These are phyloP conservation scores for Russula dissimulans DNA, from an alignment of 768 basidiomycete species.

Conservation along the genomic window DNA sequence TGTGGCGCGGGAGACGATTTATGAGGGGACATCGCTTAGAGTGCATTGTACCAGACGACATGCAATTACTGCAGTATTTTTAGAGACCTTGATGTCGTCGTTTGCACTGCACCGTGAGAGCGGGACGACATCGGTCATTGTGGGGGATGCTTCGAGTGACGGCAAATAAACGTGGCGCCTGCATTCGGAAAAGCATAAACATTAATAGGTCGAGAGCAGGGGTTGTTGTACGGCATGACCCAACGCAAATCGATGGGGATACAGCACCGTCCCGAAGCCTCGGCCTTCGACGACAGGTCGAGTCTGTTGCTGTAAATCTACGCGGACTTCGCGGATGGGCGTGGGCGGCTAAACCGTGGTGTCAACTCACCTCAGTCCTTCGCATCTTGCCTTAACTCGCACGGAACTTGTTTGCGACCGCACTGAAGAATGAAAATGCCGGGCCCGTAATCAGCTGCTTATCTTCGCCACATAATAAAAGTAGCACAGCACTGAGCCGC, in stretches of 20 bases:
- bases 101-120: not conserved
- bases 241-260: not conserved
- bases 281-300: not conserved
- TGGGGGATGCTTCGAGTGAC: not conserved
- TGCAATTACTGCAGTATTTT: not conserved
- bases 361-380: constrained; percentile 1
- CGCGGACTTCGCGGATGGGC: not conserved
- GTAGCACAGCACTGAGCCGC: no score
- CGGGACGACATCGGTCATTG: not conserved
- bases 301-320: not conserved
- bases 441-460: not conserved
- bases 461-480: no score
- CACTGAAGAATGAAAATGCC: not conserved
- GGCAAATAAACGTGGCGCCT: not conserved
- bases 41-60: not conserved
- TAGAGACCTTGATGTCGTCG: not conserved
- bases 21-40: not conserved
- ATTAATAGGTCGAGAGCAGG: not conserved
- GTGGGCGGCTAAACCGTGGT: not conserved
- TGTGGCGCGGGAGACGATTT: not conserved
- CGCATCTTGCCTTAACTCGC: not conserved
- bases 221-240: not conserved
- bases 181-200: not conserved
- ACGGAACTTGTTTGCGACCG: not conserved
- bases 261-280: not conserved